Conservation (phyloP, 2,329 filamentous ascomycete species). For the Neonectria sp. region DNA sequence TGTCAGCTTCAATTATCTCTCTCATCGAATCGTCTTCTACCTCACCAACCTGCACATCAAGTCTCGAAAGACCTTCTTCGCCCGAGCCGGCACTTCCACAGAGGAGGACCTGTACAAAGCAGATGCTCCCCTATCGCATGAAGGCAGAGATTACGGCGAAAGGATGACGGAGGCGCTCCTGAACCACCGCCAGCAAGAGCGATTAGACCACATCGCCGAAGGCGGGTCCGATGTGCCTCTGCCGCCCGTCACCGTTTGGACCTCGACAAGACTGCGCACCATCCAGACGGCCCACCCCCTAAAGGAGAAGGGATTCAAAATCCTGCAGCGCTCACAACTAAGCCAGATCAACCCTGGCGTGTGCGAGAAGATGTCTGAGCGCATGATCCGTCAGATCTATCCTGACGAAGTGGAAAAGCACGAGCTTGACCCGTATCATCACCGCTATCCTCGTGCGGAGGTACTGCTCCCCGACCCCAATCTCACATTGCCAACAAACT, state of each 20-base stretch:
- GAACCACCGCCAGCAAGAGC: slow-evolving; percentile 87
- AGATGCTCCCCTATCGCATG: slow-evolving; percentile 86
- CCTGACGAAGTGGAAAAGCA: slow-evolving; percentile 95
- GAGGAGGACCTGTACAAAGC: slow-evolving; percentile 94
- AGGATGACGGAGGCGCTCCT: slow-evolving; percentile 90
- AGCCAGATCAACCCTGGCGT: slow-evolving; percentile 97
- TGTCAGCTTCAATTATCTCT: slow-evolving; percentile 95
- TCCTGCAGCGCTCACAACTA: slow-evolving; percentile 95
- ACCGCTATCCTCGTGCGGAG: slow-evolving; percentile 95
- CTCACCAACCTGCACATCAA: slow-evolving; percentile 98
- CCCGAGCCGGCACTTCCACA: slow-evolving; percentile 86
- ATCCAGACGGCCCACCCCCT: slow-evolving; percentile 91
- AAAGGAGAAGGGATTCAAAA: slow-evolving; percentile 84
- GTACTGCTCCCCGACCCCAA: slow-evolving; percentile 59
- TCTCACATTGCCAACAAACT: slow-evolving; percentile 4
- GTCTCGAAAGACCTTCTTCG: slow-evolving; percentile 93
- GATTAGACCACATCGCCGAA: slow-evolving; percentile 75
- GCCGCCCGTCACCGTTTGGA: slow-evolving; percentile 92
- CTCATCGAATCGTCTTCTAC: slow-evolving; percentile 98
- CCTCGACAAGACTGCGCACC: slow-evolving; percentile 90
- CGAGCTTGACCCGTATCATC: slow-evolving; percentile 95
- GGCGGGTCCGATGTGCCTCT: slow-evolving; percentile 78
- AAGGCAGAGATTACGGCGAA: slow-evolving; percentile 84
- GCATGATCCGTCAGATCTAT: slow-evolving; percentile 83
- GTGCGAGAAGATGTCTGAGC: slow-evolving; percentile 93